A percentile compares a stretch with the other conserved stretches of the same genome.
Conservation (phyloP, 2,329 filamentous ascomycete genomes). For the Claviceps maximensis region DNA sequence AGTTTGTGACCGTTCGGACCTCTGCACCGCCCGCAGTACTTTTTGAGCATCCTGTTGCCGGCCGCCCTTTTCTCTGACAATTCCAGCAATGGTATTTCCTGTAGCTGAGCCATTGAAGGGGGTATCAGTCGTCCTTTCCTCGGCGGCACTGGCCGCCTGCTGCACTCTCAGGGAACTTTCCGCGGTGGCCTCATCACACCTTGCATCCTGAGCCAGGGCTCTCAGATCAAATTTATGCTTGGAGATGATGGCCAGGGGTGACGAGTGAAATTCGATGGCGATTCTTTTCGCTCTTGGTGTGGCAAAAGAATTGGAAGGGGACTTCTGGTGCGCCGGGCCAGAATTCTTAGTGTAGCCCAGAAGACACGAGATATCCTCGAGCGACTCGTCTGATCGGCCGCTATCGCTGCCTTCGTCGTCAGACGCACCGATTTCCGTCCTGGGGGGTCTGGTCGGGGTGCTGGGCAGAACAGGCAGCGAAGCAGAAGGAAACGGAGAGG, state of each 20-base stretch:
- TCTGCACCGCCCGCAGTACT: constrained; percentile 35
- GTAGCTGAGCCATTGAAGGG: not conserved
- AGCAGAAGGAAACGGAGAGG: constrained; percentile 13
- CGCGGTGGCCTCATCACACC: constrained; percentile 44
- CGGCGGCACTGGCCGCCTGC: constrained; percentile 17
- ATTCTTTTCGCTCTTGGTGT: constrained; percentile 37
- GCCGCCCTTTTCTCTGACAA: constrained; percentile 24
- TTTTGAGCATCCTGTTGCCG: constrained; percentile 32
- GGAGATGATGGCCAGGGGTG: constrained; percentile 36
- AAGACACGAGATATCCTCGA: constrained; percentile 33
- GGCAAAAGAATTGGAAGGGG: constrained; percentile 14
- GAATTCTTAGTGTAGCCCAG: constrained; percentile 14
- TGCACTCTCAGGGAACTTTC: constrained; percentile 36
- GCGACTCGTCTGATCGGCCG: constrained; percentile 40
- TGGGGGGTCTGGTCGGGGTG: constrained; percentile 14
- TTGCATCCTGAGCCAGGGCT: constrained; percentile 44
- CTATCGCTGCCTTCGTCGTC: constrained; percentile 56
- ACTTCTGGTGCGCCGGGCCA: constrained; percentile 2
- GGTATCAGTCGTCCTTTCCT: constrained; percentile 3
- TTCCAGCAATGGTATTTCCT: constrained; percentile 13
- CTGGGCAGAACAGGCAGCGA: constrained; percentile 14
- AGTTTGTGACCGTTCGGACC: constrained; percentile 28
- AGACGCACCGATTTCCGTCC: constrained; percentile 48
- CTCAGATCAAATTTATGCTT: constrained; percentile 53
- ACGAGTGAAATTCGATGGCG: constrained; percentile 26